Conservation (phyloP, 148 eudicot species). For the Fagopyrum homotropicum region DNA sequence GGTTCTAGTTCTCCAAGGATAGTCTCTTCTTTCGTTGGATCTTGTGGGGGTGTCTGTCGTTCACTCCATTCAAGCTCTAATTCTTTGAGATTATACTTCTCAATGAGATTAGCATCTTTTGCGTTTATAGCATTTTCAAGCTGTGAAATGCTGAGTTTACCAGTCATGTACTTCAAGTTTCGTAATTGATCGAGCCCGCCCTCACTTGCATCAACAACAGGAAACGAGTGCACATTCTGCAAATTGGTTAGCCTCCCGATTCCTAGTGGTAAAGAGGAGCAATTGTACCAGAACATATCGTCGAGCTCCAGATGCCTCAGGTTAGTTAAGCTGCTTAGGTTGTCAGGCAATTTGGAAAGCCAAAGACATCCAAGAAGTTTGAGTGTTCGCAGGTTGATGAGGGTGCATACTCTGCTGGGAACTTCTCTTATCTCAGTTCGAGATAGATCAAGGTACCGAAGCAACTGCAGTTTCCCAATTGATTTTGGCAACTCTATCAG, state of each 20-base stretch:
- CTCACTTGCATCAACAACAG: neutral
- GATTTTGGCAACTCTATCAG: constrained; percentile 23
- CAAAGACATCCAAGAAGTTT: constrained; percentile 27
- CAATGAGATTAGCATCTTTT: neutral
- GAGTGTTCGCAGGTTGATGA: constrained; percentile 21
- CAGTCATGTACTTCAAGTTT: neutral
- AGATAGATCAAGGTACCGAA: constrained; percentile 28
- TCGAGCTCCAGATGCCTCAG: constrained; percentile 30
- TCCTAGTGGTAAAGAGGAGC: constrained; percentile 21
- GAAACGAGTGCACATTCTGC: neutral
- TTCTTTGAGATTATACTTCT: neutral
- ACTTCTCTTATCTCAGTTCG: constrained; percentile 22
- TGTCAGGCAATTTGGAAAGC: constrained; percentile 14
- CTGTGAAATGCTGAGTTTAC: neutral
- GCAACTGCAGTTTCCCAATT: constrained; percentile 24
- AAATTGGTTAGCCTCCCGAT: constrained; percentile 18
- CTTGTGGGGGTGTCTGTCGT: neutral
- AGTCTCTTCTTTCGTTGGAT: constrained; percentile 15
- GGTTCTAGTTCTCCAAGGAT: constrained; percentile 26
- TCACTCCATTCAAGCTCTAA: neutral
- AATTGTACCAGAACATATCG: constrained; percentile 30
- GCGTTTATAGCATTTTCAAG: neutral
- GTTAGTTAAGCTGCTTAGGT: constrained; percentile 23
- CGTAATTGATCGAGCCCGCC: neutral
- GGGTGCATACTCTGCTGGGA: constrained; percentile 28